Conservation (phyloP, 1,284 basidiomycete genomes). For the Schizopora paradoxa region DNA sequence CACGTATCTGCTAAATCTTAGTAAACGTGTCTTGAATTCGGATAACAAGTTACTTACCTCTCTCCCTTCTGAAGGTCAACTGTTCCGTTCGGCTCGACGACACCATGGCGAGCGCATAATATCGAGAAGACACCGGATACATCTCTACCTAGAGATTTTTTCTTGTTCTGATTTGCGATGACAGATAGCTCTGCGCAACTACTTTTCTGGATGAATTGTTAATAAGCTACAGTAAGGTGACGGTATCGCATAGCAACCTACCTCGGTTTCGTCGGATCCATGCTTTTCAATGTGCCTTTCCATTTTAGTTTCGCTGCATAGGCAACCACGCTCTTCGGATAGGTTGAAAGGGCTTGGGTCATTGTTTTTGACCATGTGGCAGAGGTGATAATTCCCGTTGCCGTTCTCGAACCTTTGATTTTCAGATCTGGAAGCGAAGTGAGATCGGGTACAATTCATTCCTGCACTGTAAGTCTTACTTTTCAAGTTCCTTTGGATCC, state of each 20-base stretch:
- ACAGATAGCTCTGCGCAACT: conserved; percentile 8
- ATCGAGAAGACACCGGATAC: background rate
- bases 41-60: conserved; percentile 6
- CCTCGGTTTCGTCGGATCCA: conserved; percentile 16
- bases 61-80: conserved; percentile 15
- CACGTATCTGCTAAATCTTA: conserved; percentile 3
- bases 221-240: background rate
- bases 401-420: conserved; percentile 3
- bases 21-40: background rate
- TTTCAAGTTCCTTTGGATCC: no score
- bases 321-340: conserved; percentile 23
- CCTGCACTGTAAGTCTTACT: no score
- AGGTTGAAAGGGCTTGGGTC: conserved; percentile 27
- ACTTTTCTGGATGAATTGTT: background rate
- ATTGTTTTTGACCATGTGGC: conserved; percentile 24
- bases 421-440: no score
- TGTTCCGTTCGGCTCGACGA: conserved; percentile 5
- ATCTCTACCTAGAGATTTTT: background rate
- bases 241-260: background rate
- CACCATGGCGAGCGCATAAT: conserved; percentile 6
- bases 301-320: conserved; percentile 18
- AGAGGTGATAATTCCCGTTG: conserved; percentile 28
- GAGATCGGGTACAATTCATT: no score
- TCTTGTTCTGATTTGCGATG: background rate
- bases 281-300: conserved; percentile 18